A percentile compares a stretch with the other conserved stretches of the same genome.
Evolutionary conservation across 1,284 basidiomycete species (phyloP).

Genomic region (Phlebopus sp.): DNA sequence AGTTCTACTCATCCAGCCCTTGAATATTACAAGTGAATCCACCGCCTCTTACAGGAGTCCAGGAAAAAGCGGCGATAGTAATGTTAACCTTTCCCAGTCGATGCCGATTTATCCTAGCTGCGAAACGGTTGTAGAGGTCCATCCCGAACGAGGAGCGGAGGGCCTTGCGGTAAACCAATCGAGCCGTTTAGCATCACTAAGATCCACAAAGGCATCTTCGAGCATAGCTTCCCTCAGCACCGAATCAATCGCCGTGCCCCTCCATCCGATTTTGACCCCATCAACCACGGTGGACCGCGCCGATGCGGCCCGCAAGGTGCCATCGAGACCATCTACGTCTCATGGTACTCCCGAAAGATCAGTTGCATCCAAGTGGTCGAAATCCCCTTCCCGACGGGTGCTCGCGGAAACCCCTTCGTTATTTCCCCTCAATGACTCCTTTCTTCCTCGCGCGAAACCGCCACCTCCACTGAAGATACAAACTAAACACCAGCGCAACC

Average conservation of each 20-base stretch:
- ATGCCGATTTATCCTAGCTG: not conserved
- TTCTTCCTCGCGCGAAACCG: conserved; percentile 22
- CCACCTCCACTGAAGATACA: conserved; percentile 14
- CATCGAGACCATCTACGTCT: not conserved
- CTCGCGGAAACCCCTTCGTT: not conserved
- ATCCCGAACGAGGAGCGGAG: not conserved
- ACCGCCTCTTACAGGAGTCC: no score
- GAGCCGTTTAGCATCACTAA: not conserved
- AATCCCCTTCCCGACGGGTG: not conserved
- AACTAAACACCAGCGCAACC: conserved; percentile 10
- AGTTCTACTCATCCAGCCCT: no score
- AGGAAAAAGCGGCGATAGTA: no score
- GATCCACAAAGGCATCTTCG: not conserved
- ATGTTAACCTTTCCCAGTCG: no score
- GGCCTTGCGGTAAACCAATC: not conserved
- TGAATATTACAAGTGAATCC: no score
- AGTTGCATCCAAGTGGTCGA: not conserved
- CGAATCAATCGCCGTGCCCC: not conserved
- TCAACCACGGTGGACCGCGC: not conserved
- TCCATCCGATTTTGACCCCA: not conserved
- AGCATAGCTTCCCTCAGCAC: not conserved
- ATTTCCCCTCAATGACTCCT: conserved; percentile 19
- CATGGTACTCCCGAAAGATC: not conserved
- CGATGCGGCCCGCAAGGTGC: no score
- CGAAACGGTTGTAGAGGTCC: not conserved